Conservation (phyloP, 192 early-diverging fungal species). For the Gigaspora rosea region DNA sequence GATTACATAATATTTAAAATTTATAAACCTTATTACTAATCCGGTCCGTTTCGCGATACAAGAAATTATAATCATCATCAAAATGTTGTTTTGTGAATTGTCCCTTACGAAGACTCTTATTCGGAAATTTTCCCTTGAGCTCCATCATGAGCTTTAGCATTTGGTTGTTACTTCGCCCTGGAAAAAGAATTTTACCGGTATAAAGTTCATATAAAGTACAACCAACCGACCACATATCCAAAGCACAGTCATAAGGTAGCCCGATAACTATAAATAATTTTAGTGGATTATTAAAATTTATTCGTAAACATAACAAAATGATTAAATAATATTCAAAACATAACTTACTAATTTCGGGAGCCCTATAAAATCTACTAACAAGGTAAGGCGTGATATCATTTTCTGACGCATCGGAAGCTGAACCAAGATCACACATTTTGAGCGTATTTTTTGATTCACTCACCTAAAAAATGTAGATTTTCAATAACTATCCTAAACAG, state of each 20-base stretch:
- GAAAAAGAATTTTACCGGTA: slow-evolving; percentile 94
- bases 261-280: slow-evolving; percentile 67
- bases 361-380: slow-evolving; percentile 93
- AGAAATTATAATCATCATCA: slow-evolving; percentile 74
- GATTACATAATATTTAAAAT: neutral
- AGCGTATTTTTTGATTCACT: slow-evolving; percentile 75
- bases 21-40: slow-evolving; percentile 55
- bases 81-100: slow-evolving; percentile 86
- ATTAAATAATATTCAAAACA: neutral
- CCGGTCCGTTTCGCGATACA: slow-evolving; percentile 62
- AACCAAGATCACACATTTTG: slow-evolving; percentile 94
- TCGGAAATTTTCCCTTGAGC: slow-evolving; percentile 83
- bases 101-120: slow-evolving; percentile 81
- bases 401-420: slow-evolving; percentile 83
- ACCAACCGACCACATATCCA: slow-evolving; percentile 97
- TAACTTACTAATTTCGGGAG: slow-evolving; percentile 91
- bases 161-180: slow-evolving; percentile 92
- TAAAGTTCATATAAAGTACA: slow-evolving; percentile 94
- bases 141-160: slow-evolving; percentile 96
- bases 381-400: slow-evolving; percentile 96
- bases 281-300: neutral
- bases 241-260: slow-evolving; percentile 78
- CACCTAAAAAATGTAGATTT: slow-evolving; percentile 11
- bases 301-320: neutral
- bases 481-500: neutral